A percentile compares a stretch with the other conserved stretches of the same genome.
These are phyloP conservation scores for Canariomyces notabilis DNA, from an alignment of 2,329 filamentous ascomycete genomes.

Conservation along the genomic window DNA sequence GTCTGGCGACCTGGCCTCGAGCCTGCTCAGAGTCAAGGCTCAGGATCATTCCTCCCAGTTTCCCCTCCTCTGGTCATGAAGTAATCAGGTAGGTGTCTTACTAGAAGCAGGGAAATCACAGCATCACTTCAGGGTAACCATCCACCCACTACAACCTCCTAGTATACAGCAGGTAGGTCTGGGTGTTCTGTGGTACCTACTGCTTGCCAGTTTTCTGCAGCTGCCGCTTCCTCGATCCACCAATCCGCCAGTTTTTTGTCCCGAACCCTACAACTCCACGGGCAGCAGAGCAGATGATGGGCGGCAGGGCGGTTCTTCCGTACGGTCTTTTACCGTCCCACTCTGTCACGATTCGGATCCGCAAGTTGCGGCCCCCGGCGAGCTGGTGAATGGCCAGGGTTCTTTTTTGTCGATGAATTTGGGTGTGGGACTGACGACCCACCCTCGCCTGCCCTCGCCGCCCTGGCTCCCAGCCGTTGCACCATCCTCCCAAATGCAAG, in stretches of 20 bases:
- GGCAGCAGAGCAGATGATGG: too few species aligned
- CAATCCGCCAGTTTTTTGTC: background rate
- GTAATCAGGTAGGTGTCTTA: background rate
- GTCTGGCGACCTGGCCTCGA: background rate
- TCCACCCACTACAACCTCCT: background rate
- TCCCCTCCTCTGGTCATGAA: background rate
- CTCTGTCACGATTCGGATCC: slow-evolving; percentile 6
- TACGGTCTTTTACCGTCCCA: slow-evolving; percentile 3
- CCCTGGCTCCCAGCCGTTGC: slow-evolving; percentile 22
- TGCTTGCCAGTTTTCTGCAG: background rate
- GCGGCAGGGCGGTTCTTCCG: too few species aligned
- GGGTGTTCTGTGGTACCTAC: background rate
- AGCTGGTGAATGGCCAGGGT: slow-evolving; percentile 9
- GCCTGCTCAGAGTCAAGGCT: too few species aligned
- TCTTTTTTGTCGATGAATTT: slow-evolving; percentile 7
- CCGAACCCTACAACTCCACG: background rate
- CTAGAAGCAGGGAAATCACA: background rate
- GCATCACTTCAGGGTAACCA: background rate
- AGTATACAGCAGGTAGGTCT: too few species aligned
- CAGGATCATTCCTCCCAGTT: background rate
- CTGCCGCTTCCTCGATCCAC: background rate
- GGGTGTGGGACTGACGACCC: slow-evolving; percentile 13
- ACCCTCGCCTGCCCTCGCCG: slow-evolving; percentile 16
- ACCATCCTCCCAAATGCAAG: too few species aligned
- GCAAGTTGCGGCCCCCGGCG: slow-evolving; percentile 2